A percentile compares a stretch with the other conserved stretches of the same genome.
phyloP scores from a whole-genome alignment of 2,329 filamentous ascomycete genomes.

The Tolypocladium tropicale region DNA sequence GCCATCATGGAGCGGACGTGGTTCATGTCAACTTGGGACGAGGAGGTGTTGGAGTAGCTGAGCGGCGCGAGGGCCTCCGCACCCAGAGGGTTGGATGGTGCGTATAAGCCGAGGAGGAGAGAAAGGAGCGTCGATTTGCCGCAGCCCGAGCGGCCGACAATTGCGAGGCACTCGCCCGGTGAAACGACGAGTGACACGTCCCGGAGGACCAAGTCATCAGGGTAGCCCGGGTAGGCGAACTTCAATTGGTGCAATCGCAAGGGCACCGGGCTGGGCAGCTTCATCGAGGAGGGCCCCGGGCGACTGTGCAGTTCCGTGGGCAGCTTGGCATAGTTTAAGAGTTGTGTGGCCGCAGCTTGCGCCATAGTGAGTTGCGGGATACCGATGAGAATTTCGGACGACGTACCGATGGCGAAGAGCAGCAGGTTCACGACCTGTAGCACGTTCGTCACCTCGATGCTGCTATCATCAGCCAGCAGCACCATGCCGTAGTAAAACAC shows the following conservation, averaged over 20 bases:
- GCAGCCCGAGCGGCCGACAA: conserved; percentile 79
- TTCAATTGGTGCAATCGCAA: conserved; percentile 42
- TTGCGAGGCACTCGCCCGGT: conserved; percentile 56
- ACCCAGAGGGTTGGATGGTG: conserved; percentile 16
- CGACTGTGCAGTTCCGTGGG: conserved; percentile 38
- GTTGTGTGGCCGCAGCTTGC: conserved; percentile 58
- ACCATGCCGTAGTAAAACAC: conserved; percentile 75
- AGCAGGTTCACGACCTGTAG: conserved; percentile 72
- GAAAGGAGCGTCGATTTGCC: conserved; percentile 81
- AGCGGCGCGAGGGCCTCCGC: conserved; percentile 24
- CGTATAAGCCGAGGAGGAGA: conserved; percentile 64
- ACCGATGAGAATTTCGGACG: conserved; percentile 57
- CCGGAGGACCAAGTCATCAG: conserved; percentile 43
- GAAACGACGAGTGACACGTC: conserved; percentile 56
- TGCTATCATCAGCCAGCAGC: conserved; percentile 42
- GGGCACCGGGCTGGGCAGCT: conserved; percentile 21
- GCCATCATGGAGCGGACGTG: conserved; percentile 52
- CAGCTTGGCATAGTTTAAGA: conserved; percentile 61
- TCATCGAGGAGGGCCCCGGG: conserved; percentile 39
- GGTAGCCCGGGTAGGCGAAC: conserved; percentile 62
- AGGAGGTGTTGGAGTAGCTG: conserved; percentile 47
- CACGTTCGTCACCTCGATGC: conserved; percentile 44
- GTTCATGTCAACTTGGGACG: conserved; percentile 47
- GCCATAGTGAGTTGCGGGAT: conserved; percentile 75
- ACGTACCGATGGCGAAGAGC: conserved; percentile 70